Conservation (phyloP, 192 early-diverging fungal genomes). For the Coemansia sp. region DNA sequence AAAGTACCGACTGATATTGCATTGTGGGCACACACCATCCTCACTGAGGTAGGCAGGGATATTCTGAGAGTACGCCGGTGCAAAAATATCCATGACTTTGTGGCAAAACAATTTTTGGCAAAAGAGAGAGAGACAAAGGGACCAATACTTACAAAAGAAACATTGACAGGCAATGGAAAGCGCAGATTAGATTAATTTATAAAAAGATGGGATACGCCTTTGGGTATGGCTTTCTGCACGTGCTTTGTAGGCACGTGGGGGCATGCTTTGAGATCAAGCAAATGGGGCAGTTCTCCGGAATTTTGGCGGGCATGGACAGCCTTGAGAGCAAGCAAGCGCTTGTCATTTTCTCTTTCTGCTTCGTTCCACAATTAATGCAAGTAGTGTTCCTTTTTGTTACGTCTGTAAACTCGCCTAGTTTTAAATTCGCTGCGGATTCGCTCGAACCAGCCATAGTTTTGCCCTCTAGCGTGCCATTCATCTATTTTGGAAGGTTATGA, state of each 20-base stretch:
- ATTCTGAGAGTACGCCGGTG: slow-evolving; percentile 31
- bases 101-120: not conserved
- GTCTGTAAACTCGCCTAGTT: not conserved
- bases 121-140: not conserved
- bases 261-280: not conserved
- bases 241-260: slow-evolving; percentile 1
- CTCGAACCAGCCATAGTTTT: not conserved
- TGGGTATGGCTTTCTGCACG: slow-evolving; percentile 8
- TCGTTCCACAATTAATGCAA: slow-evolving; percentile 1
- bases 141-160: not conserved
- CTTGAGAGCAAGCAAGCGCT: not conserved
- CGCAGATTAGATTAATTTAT: not conserved
- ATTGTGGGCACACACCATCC: slow-evolving; percentile 69
- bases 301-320: not conserved
- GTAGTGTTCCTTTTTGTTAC: not conserved
- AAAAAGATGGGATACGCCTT: not conserved
- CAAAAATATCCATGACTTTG: slow-evolving; percentile 36
- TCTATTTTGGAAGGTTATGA: not conserved
- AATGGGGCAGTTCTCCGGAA: not conserved
- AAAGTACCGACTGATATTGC: slow-evolving; percentile 82
- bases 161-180: not conserved
- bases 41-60: slow-evolving; percentile 37
- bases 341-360: not conserved
- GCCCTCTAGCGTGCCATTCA: not conserved
- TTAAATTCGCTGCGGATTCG: not conserved